These are phyloP conservation scores for Scedosporium dehoogii DNA, from an alignment of 2,329 filamentous ascomycete species.

Conservation along the genomic window DNA sequence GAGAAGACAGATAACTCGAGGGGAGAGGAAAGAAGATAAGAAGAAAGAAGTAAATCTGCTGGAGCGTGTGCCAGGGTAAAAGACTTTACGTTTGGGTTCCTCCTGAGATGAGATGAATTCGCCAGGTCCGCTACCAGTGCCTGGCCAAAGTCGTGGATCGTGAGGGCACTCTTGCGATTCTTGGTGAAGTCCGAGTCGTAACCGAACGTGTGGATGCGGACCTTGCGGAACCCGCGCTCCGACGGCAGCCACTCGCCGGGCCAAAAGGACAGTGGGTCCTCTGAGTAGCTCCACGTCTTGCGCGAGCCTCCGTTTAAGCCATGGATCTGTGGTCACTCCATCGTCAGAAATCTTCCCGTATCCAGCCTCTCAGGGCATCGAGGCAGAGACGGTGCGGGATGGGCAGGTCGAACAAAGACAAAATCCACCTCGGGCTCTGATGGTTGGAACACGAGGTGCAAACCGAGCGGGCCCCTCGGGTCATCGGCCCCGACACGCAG, in stretches of 20 bases:
- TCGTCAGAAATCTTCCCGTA: too few relatives aligned
- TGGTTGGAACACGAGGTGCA: neutral
- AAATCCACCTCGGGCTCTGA: neutral
- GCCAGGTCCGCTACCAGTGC: neutral
- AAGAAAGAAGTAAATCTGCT: too few relatives aligned
- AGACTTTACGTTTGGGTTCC: neutral
- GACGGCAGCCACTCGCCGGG: constrained; percentile 11
- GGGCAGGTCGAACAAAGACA: neutral
- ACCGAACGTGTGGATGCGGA: constrained; percentile 10
- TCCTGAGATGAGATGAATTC: neutral
- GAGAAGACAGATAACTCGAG: too few relatives aligned
- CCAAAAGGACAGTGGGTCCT: constrained; percentile 9
- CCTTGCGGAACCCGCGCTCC: constrained; percentile 11
- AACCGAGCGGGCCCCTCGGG: neutral
- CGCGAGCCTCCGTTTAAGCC: constrained; percentile 11
- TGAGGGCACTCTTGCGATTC: constrained; percentile 4
- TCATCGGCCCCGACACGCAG: neutral
- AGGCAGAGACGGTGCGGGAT: too few relatives aligned
- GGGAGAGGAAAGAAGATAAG: too few relatives aligned
- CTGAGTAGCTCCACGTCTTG: constrained; percentile 11
- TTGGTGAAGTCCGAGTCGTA: constrained; percentile 12
- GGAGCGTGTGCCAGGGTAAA: neutral
- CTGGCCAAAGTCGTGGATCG: constrained; percentile 1
- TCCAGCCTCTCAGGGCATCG: too few relatives aligned
- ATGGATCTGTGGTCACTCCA: constrained; percentile 9